Evolutionary conservation across 2,329 filamentous ascomycete species (phyloP).

Genomic region (Atkinsonella hypoxylon): DNA sequence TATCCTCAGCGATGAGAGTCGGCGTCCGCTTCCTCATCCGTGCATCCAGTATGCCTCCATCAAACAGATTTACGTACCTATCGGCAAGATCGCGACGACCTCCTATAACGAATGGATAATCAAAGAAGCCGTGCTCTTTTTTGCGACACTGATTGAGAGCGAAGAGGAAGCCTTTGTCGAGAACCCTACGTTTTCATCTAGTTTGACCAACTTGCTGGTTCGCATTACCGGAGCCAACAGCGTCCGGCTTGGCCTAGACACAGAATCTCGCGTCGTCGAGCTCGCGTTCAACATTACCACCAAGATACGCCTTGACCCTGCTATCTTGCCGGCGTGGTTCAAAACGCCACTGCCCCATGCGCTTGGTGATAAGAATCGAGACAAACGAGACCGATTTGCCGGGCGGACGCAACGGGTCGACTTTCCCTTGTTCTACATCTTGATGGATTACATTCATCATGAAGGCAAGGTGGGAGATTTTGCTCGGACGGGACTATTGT

Average conservation of each 20-base stretch:
- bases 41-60: slow-evolving; percentile 80
- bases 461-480: slow-evolving; percentile 94
- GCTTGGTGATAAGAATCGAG: slow-evolving; percentile 27
- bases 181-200: slow-evolving; percentile 72
- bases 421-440: slow-evolving; percentile 88
- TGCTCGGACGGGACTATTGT: slow-evolving; percentile 82
- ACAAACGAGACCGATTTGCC: slow-evolving; percentile 67
- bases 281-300: slow-evolving; percentile 91
- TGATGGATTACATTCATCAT: slow-evolving; percentile 94
- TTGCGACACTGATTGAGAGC: slow-evolving; percentile 86
- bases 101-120: slow-evolving; percentile 80
- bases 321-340: slow-evolving; percentile 87
- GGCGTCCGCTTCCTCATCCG: slow-evolving; percentile 77
- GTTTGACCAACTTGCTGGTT: slow-evolving; percentile 75
- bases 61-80: slow-evolving; percentile 79
- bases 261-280: slow-evolving; percentile 82
- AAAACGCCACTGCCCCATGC: slow-evolving; percentile 35
- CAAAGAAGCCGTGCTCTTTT: slow-evolving; percentile 72
- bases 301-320: slow-evolving; percentile 83
- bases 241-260: slow-evolving; percentile 63
- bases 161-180: slow-evolving; percentile 93
- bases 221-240: slow-evolving; percentile 64
- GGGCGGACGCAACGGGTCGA: slow-evolving; percentile 81
- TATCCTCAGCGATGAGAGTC: slow-evolving; percentile 80
- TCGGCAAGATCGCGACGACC: slow-evolving; percentile 78